Evolutionary conservation across 2,329 filamentous ascomycete genomes (phyloP), one percentile per base, ranked within the genome.

Genomic region (Penicillium nordicum): DNA sequence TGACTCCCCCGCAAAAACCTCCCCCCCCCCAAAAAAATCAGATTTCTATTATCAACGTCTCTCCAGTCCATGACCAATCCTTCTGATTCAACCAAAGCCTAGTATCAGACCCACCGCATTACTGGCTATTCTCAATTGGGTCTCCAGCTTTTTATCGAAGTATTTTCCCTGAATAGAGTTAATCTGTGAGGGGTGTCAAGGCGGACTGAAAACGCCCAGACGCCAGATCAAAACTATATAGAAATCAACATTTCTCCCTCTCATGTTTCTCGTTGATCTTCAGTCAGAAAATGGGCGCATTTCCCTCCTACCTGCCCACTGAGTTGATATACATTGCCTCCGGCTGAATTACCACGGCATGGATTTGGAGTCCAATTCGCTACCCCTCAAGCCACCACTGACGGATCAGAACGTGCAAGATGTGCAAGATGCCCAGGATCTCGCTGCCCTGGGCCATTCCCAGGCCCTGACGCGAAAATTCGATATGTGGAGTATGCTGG

Each of bases 401-500:
- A 67, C 53, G 53, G 53, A 56, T 34, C 53, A 69, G 53, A 63
- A 64, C 60, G 69, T 74, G 51, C 70, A 73, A 59, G 67, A 64
- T 61, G 65, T 74, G 51, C 70, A 73, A 59, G 67, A 64, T 61
- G 65, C 69, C 11, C 71, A 75, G 57, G 75, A 78, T 50, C 69
- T 78, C 49, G 75, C 73, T 3, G 71, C 69, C 10, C 67, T 78
- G 62, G 77, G 77, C 59, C 76, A 78, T 62, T 68, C 72, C 62
- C 74, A 78, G 67, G 72, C 72, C 43, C 63, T 79, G 32, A 69
- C 70, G 10, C 72, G 76, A 12, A 77, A 84, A 62, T 84, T 85
- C 65, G 76, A 75, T 65, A 68, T 79, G 7, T 79, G 77, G 78
- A 83, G 80, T 67, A 83, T 85, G 80, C 73, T 85, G 11, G 78